Evolutionary conservation across 257 asterid genomes (phyloP).

Genomic region (Henckelia pumila): DNA sequence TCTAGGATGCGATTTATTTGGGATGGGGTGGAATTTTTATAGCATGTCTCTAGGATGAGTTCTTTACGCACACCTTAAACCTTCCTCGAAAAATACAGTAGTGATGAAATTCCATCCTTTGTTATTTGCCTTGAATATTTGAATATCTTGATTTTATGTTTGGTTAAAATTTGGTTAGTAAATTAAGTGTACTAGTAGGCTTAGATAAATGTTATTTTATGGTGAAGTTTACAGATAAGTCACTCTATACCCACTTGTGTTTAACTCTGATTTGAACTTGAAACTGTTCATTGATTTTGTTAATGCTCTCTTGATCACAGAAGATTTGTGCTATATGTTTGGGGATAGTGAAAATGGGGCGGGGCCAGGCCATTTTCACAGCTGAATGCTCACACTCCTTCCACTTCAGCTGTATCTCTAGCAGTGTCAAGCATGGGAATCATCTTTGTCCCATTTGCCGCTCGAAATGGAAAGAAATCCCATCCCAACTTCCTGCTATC

Average conservation of each 20-base stretch:
- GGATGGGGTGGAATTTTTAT: too few relatives aligned
- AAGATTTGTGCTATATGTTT: constrained; percentile 38
- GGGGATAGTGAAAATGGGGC: constrained; percentile 29
- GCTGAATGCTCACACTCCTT: constrained; percentile 38
- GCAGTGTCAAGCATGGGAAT: constrained; percentile 37
- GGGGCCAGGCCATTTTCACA: constrained; percentile 40
- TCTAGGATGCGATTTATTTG: too few relatives aligned
- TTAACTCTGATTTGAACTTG: too few relatives aligned
- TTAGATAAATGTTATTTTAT: background rate
- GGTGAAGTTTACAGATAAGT: background rate
- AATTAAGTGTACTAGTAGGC: background rate
- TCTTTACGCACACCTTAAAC: too few relatives aligned
- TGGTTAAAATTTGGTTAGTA: too few relatives aligned
- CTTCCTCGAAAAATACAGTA: too few relatives aligned
- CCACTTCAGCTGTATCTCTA: constrained; percentile 38
- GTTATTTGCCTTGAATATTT: too few relatives aligned
- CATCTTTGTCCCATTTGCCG: constrained; percentile 39
- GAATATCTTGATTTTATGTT: too few relatives aligned
- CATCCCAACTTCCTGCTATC: constrained; percentile 21
- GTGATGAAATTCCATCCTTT: too few relatives aligned
- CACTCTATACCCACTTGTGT: background rate
- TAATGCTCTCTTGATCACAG: constrained; percentile 15
- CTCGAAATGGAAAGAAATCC: constrained; percentile 37
- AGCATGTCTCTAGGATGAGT: too few relatives aligned
- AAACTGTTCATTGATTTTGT: constrained; percentile 6